A percentile compares a stretch with the other conserved stretches of the same genome.
Evolutionary conservation across 257 asterid species (phyloP).

Genomic region (Craterostigma plantagineum): DNA sequence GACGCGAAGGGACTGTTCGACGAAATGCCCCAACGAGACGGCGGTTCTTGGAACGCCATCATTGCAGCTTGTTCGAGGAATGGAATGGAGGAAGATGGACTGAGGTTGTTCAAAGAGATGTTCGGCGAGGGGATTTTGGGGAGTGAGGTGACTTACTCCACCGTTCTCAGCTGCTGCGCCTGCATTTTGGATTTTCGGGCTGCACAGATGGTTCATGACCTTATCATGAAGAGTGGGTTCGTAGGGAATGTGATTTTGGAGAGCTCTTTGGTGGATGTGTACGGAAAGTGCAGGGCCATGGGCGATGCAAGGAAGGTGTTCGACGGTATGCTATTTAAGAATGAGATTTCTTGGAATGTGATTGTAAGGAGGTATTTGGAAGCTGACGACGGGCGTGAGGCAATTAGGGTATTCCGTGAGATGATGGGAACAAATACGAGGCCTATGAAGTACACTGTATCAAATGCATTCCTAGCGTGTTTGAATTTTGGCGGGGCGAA

Average conservation of each 20-base stretch:
- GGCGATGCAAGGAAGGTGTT: slow-evolving; percentile 61
- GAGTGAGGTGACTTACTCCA: slow-evolving; percentile 63
- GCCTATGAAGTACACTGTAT: slow-evolving; percentile 58
- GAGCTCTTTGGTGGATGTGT: slow-evolving; percentile 66
- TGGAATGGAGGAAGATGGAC: slow-evolving; percentile 20
- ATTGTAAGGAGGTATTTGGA: slow-evolving; percentile 73
- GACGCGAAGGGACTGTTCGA: slow-evolving; percentile 62
- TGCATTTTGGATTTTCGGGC: slow-evolving; percentile 26
- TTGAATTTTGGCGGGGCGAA: slow-evolving; percentile 24
- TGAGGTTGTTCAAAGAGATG: slow-evolving; percentile 37
- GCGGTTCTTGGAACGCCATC: slow-evolving; percentile 83
- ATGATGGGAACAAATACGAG: slow-evolving; percentile 31
- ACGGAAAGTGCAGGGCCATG: slow-evolving; percentile 59
- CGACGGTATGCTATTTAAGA: slow-evolving; percentile 48
- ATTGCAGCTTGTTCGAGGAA: slow-evolving; percentile 44
- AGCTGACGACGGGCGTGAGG: slow-evolving; percentile 36
- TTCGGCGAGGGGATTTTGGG: slow-evolving; percentile 33
- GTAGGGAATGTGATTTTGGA: slow-evolving; percentile 53
- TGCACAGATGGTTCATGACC: slow-evolving; percentile 53
- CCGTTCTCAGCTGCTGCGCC: slow-evolving; percentile 47
- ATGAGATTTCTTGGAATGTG: slow-evolving; percentile 70
- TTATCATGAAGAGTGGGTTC: slow-evolving; percentile 49
- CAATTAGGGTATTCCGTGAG: slow-evolving; percentile 32
- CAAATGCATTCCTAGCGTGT: slow-evolving; percentile 67
- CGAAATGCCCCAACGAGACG: slow-evolving; percentile 66